Conservation (phyloP, 139 green algal genomes). For the Closterium sp. region DNA sequence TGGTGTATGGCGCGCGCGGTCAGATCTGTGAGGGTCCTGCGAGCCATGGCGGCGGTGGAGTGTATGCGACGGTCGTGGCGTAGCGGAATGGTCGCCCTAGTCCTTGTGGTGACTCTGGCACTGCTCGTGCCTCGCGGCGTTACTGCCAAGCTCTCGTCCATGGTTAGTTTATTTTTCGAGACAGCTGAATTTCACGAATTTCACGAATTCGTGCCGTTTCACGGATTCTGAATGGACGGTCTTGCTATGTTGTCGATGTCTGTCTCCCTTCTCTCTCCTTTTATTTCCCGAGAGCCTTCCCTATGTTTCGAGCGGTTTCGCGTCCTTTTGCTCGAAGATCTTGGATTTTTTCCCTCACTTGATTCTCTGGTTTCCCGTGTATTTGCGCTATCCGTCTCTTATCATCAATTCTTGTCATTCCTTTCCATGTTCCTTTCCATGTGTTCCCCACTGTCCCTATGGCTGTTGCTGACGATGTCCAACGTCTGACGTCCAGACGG, state of each 20-base stretch:
- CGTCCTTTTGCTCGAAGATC: not conserved
- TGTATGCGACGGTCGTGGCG: not conserved
- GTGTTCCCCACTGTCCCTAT: not conserved
- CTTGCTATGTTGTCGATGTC: not conserved
- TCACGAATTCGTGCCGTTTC: not conserved
- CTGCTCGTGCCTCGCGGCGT: not conserved
- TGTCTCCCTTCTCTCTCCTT: not conserved
- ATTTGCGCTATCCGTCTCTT: no score
- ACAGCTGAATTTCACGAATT: not conserved
- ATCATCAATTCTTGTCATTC: no score
- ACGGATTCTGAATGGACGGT: not conserved
- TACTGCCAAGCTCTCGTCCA: not conserved
- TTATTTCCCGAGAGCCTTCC: no score
- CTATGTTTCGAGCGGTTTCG: no score
- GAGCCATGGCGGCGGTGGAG: not conserved
- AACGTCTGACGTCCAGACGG: conserved; percentile 8
- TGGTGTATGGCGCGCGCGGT: not conserved
- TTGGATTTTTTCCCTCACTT: no score
- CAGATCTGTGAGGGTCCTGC: not conserved
- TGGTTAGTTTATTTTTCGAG: not conserved
- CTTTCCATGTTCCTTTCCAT: not conserved
- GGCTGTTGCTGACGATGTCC: no score
- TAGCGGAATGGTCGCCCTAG: not conserved
- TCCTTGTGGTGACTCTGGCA: not conserved
- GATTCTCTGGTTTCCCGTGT: no score